Conservation (phyloP, 2,329 filamentous ascomycete species). For the Xylariales sp. region DNA sequence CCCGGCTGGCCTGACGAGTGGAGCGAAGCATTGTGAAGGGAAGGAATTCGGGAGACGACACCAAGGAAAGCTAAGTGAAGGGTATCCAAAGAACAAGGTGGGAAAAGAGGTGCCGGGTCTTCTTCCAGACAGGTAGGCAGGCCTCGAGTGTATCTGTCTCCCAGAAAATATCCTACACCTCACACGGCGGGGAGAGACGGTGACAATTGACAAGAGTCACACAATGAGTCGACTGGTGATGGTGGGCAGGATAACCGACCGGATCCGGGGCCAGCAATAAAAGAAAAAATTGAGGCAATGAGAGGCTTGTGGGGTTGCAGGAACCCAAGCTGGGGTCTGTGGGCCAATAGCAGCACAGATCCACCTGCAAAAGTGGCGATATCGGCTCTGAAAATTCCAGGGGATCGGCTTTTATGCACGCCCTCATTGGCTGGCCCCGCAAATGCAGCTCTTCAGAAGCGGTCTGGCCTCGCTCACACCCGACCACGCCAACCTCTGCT, state of each 20-base stretch:
- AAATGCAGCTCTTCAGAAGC: too few species aligned
- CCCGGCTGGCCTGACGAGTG: slow-evolving; percentile 41
- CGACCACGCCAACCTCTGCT: too few species aligned
- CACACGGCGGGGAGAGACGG: neutral
- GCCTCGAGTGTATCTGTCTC: neutral
- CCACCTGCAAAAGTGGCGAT: slow-evolving; percentile 6
- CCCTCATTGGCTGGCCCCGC: too few species aligned
- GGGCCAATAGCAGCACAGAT: slow-evolving; percentile 2
- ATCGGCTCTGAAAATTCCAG: slow-evolving; percentile 1
- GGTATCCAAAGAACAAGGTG: neutral
- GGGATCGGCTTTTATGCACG: neutral
- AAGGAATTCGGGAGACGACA: slow-evolving; percentile 11
- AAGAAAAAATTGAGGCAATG: slow-evolving; percentile 6
- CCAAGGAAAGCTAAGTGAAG: neutral
- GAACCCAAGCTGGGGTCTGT: neutral
- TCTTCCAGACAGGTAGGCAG: neutral
- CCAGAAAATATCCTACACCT: neutral
- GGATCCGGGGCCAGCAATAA: neutral
- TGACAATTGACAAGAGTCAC: too few species aligned
- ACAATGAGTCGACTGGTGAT: too few species aligned
- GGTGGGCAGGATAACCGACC: too few species aligned
- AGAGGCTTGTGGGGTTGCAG: slow-evolving; percentile 2
- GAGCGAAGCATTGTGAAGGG: slow-evolving; percentile 41
- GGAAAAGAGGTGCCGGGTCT: neutral
- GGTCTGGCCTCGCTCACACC: too few species aligned